Evolutionary conservation across 2,329 filamentous ascomycete genomes (phyloP).

Genomic region (Chlorencoelia australis): DNA sequence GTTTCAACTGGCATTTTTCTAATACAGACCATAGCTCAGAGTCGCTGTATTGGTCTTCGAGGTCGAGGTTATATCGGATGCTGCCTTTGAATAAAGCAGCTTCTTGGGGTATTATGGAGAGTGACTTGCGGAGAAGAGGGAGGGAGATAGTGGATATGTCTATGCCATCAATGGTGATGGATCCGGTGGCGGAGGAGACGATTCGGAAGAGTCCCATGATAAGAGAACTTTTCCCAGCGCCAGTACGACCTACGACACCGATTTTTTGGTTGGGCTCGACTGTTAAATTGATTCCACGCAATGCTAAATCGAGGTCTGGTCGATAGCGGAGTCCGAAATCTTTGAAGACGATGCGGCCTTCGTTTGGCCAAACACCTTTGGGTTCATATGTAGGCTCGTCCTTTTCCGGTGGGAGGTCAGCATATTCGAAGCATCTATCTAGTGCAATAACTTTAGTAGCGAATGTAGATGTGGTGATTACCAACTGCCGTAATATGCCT

Average conservation of each 20-base stretch:
- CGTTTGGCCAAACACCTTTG: not conserved
- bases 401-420: too few species aligned
- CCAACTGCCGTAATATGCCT: too few species aligned
- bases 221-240: conserved; percentile 9
- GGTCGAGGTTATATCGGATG: conserved; percentile 80
- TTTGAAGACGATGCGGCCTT: not conserved
- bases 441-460: too few species aligned
- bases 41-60: conserved; percentile 34
- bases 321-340: not conserved
- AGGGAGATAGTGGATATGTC: conserved; percentile 24
- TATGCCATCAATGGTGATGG: conserved; percentile 17
- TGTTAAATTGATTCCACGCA: conserved; percentile 55
- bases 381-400: too few species aligned
- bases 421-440: too few species aligned
- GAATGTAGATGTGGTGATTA: too few species aligned
- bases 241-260: conserved; percentile 11
- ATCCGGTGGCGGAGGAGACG: conserved; percentile 29
- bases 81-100: conserved; percentile 75
- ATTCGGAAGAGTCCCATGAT: conserved; percentile 4
- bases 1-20: not conserved
- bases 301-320: conserved; percentile 35
- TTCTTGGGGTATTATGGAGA: conserved; percentile 37
- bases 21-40: not conserved
- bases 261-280: conserved; percentile 47
- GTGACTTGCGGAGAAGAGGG: conserved; percentile 12